Base-by-base conservation (phyloP, 1,284 basidiomycete species). In the Tremellales sp. region DNA sequence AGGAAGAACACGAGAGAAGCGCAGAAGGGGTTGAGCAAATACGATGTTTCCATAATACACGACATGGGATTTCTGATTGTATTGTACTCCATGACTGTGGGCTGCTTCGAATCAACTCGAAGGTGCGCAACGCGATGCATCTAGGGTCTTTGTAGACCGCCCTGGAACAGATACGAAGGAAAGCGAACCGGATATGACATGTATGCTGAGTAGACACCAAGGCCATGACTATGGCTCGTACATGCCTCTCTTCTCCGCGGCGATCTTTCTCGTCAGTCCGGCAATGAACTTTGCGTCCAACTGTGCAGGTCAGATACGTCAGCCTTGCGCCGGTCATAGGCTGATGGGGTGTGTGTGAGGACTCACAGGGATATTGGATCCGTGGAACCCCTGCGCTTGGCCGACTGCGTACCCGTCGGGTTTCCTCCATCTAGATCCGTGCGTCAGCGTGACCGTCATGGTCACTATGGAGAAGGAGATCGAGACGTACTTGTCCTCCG, bases 371-470 rank as follows among this genome's bases (percentile, higher is more conserved):
- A 58, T 58, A 16, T 29, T 34, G 10, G 38, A 29, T 12, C 51
- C 40, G 29, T 58, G 57, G 49, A 58, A 58, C n/a, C 47, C 49
- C 12, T 47, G 29, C 9, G 31, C 40, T 4, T 48, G 45, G 7
- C 27, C 42, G 4, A 54, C 46, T 14, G 43, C 37, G 36, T 43
- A 56, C n/a, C 57, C 57, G 29, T 56, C 48, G 16, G 28, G 22
- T 42, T 54, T 47, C 22, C 40, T 31, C 57, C 57, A 54, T 42
- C 47, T 48, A 27, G 6, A 25, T 32, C 7, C n/a, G 12, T 37
- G 29, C 41, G 16, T 34, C 31, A 16, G 19, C 41, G 12, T 19
- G 31, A 31, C 10, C 29, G n/a, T n/a, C n/a, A 31, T 10, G n/a
- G 29, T n/a, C n/a, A 31, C n/a, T 31, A 31, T 31, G 10, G n/a